Evolutionary conservation across 1,139 yeast species (phyloP).

Genomic region (Suhomyces atakaporum): DNA sequence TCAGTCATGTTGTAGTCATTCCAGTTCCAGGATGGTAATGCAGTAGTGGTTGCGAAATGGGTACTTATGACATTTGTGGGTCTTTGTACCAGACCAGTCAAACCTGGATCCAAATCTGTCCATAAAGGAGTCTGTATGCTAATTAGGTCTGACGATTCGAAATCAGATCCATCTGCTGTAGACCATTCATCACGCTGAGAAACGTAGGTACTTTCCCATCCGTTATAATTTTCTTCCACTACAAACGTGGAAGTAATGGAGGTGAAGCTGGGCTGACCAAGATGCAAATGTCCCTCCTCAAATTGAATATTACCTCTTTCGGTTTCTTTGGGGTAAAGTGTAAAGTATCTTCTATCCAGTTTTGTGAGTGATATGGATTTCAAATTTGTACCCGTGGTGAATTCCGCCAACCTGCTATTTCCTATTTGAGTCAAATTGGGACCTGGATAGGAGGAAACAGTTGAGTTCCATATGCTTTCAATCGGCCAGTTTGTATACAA

Average conservation of each 20-base stretch:
- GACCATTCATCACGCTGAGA: too few relatives aligned
- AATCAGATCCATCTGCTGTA: too few relatives aligned
- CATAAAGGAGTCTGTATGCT: too few relatives aligned
- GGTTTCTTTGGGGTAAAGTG: conserved; percentile 1
- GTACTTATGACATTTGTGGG: too few relatives aligned
- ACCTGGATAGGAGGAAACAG: neutral
- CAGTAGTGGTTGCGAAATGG: too few relatives aligned
- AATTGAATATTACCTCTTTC: neutral
- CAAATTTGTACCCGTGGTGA: neutral
- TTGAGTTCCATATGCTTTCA: neutral
- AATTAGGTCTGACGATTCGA: too few relatives aligned
- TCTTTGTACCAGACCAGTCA: too few relatives aligned
- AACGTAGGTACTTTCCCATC: too few relatives aligned
- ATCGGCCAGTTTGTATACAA: neutral
- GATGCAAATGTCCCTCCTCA: conserved; percentile 1
- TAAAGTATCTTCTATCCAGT: neutral
- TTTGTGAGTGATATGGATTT: neutral
- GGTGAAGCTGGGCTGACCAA: neutral
- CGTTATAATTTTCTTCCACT: neutral
- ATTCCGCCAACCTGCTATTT: neutral
- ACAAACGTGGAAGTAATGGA: neutral
- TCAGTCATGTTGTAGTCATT: too few relatives aligned
- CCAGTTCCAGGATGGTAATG: too few relatives aligned
- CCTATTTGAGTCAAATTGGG: neutral
- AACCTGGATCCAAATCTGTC: too few relatives aligned